These are phyloP conservation scores for Oryza officinalis DNA, from an alignment of 176 grass and related monocot species.

Conservation along the genomic window DNA sequence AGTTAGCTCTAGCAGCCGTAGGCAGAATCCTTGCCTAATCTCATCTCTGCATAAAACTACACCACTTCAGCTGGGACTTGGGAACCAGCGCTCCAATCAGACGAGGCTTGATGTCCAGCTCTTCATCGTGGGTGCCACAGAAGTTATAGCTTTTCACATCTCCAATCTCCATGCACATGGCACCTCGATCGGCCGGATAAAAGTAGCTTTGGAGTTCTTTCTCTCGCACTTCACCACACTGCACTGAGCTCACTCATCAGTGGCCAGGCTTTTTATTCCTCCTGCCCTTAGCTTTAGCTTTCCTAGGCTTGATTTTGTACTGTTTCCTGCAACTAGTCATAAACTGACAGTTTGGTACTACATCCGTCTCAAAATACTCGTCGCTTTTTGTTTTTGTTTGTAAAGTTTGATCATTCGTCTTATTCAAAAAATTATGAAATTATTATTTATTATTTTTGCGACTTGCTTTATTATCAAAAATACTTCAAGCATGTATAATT, in stretches of 20 bases:
- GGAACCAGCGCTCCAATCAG: slow-evolving; percentile 43
- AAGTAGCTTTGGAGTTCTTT: slow-evolving; percentile 47
- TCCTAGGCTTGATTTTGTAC: background rate
- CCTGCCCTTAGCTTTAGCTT: background rate
- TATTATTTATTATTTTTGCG: too few species aligned
- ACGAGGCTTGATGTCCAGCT: background rate
- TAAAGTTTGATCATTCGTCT: too few species aligned
- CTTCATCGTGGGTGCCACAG: slow-evolving; percentile 17
- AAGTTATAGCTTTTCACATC: slow-evolving; percentile 28
- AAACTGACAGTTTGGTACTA: slow-evolving; percentile 10
- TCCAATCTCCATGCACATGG: slow-evolving; percentile 35
- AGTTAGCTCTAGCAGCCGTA: slow-evolving; percentile 7
- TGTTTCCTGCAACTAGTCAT: background rate
- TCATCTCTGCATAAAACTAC: slow-evolving; percentile 31
- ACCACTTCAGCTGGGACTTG: slow-evolving; percentile 29
- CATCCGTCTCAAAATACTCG: too few species aligned
- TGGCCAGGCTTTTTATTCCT: slow-evolving; percentile 21
- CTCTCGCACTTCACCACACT: background rate
- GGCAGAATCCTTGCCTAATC: slow-evolving; percentile 49
- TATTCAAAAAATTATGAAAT: too few species aligned
- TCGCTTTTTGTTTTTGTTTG: too few species aligned
- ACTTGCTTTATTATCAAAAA: too few species aligned
- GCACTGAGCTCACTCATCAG: slow-evolving; percentile 14
- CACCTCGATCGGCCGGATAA: slow-evolving; percentile 5
- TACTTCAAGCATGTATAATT: too few species aligned